Percentiles rank a stretch among this genome's conserved stretches.
Evolutionary conservation across 345 rosid genomes (phyloP).

Genomic region (Euphorbia pulcherrima): DNA sequence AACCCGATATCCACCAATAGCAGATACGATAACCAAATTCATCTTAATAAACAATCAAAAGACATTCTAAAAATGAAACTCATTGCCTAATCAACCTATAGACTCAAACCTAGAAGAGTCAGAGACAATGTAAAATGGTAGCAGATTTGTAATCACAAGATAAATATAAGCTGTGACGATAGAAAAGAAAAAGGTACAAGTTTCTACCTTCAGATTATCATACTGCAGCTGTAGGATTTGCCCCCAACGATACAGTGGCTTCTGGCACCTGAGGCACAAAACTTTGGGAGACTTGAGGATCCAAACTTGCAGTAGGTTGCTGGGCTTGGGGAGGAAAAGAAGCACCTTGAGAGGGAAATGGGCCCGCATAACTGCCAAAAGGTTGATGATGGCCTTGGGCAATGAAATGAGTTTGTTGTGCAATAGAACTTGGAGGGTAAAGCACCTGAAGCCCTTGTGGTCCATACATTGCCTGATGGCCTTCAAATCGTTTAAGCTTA

Average conservation of each 20-base stretch:
- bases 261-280: constrained; percentile 9
- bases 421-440: constrained; percentile 33
- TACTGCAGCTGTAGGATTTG: constrained; percentile 1
- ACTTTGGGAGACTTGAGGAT: constrained; percentile 13
- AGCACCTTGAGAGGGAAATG: constrained; percentile 12
- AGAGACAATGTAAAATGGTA: neutral
- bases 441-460: constrained; percentile 32
- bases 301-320: constrained; percentile 8
- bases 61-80: neutral
- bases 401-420: constrained; percentile 9
- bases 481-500: constrained; percentile 31
- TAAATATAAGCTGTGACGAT: too few relatives aligned
- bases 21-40: neutral
- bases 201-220: neutral
- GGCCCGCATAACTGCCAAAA: constrained; percentile 8
- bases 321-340: constrained; percentile 17
- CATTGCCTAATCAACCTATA: neutral
- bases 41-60: neutral
- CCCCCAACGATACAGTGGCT: neutral
- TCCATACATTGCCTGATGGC: constrained; percentile 31
- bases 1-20: too few relatives aligned
- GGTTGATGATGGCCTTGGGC: constrained; percentile 18
- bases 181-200: too few relatives aligned
- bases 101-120: neutral
- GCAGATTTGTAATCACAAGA: too few relatives aligned